These are phyloP conservation scores for Cladophialophora yegresii DNA, from an alignment of 2,329 filamentous ascomycete genomes.

Conservation along the genomic window DNA sequence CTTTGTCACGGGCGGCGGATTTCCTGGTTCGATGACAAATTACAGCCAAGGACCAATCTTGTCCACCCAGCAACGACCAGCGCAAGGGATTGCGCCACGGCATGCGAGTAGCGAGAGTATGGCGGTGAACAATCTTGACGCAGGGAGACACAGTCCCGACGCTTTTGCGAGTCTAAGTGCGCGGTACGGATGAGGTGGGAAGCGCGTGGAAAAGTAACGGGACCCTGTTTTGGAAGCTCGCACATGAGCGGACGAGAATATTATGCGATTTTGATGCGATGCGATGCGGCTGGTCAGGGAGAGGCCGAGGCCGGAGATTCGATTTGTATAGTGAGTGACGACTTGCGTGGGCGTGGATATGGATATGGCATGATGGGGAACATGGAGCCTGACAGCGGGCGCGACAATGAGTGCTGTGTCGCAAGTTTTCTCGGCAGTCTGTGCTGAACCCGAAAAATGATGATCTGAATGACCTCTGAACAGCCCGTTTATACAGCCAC, in stretches of 20 bases:
- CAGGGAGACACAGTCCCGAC: slow-evolving; percentile 54
- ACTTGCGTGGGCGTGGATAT: not conserved
- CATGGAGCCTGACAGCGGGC: not conserved
- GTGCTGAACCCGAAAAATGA: not conserved
- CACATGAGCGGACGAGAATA: not conserved
- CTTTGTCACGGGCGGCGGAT: not conserved
- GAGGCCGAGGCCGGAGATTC: not conserved
- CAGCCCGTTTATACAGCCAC: not conserved
- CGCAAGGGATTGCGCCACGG: slow-evolving; percentile 25
- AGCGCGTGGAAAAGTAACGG: not conserved
- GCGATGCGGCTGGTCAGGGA: too few relatives aligned
- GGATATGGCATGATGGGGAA: not conserved
- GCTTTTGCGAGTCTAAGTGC: slow-evolving; percentile 55
- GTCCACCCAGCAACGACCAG: slow-evolving; percentile 2
- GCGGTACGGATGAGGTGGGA: slow-evolving; percentile 39
- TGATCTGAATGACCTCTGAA: slow-evolving; percentile 1
- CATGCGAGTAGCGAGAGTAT: slow-evolving; percentile 52
- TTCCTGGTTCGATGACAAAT: not conserved
- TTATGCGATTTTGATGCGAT: not conserved
- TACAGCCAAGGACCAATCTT: not conserved
- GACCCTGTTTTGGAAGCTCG: not conserved
- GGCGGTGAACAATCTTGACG: slow-evolving; percentile 51
- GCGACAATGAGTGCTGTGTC: not conserved
- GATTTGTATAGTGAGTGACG: not conserved
- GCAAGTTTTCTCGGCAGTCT: not conserved